Percentiles rank a stretch among this genome's conserved stretches.
These are phyloP conservation scores for Acacia melanoxylon DNA, from an alignment of 306 rosid genomes.

Conservation along the genomic window DNA sequence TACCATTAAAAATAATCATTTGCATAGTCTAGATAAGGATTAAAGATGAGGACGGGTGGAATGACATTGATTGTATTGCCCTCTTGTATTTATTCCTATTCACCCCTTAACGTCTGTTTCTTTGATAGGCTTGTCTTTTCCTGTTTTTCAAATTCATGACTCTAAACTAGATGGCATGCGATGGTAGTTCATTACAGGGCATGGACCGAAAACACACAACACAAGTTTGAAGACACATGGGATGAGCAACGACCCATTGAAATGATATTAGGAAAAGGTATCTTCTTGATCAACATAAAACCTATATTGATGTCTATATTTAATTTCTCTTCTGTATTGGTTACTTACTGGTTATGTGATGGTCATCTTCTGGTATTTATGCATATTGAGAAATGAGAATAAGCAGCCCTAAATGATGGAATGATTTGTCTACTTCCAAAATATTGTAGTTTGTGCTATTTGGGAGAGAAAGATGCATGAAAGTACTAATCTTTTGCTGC, in stretches of 20 bases:
- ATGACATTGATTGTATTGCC: background rate
- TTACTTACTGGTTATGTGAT: background rate
- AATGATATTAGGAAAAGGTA: constrained; percentile 89
- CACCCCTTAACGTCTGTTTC: constrained; percentile 10
- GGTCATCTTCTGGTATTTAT: constrained; percentile 3
- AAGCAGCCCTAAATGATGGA: background rate
- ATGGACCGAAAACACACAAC: constrained; percentile 80
- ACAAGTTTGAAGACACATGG: constrained; percentile 98
- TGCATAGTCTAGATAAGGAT: background rate
- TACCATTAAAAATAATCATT: background rate
- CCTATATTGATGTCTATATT: background rate
- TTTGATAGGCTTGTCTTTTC: constrained; percentile 13
- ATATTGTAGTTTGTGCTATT: constrained; percentile 1
- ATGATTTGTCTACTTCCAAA: constrained; percentile 1
- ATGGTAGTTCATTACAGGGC: constrained; percentile 87
- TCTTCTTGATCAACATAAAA: background rate
- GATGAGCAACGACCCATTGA: constrained; percentile 77
- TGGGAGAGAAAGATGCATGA: background rate
- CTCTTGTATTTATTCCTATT: background rate
- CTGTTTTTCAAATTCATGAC: constrained; percentile 10
- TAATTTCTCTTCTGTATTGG: background rate
- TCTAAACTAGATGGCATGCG: constrained; percentile 26
- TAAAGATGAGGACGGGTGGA: background rate
- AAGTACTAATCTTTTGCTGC: background rate
- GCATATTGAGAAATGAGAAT: background rate